Evolutionary conservation across 2,329 filamentous ascomycete species (phyloP).

Genomic region (Rhynchosporium graminicola): DNA sequence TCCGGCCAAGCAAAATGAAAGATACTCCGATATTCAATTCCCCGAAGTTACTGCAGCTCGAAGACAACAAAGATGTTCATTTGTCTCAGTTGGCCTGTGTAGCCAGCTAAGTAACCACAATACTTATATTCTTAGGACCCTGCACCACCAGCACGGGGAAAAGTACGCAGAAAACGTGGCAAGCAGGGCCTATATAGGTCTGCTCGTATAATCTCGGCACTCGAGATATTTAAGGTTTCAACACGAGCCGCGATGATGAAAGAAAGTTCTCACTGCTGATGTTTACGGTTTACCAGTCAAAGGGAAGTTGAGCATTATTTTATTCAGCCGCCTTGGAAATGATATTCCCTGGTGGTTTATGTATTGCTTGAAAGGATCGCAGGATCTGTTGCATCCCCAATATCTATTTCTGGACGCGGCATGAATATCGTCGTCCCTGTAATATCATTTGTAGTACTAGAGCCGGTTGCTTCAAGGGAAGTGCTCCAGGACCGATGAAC

Average conservation of each 20-base stretch:
- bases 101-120: not conserved
- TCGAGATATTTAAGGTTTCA: not conserved
- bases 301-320: no score
- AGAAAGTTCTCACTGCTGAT: not conserved
- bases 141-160: slow-evolving; percentile 14
- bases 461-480: no score
- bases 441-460: no score
- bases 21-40: not conserved
- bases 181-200: not conserved
- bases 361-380: no score
- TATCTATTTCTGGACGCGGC: no score
- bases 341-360: not conserved
- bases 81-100: not conserved
- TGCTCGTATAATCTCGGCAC: not conserved
- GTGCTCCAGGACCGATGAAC: no score
- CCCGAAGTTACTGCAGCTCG: not conserved
- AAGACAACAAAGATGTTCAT: not conserved
- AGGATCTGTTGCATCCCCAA: no score
- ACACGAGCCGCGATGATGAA: not conserved
- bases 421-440: no score
- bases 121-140: no score
- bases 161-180: slow-evolving; percentile 11
- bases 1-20: not conserved
- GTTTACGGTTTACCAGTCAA: no score
- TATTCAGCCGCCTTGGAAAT: not conserved